Base-by-base conservation (phyloP, 106 monocot genomes). In the Gastrodia elata region DNA sequence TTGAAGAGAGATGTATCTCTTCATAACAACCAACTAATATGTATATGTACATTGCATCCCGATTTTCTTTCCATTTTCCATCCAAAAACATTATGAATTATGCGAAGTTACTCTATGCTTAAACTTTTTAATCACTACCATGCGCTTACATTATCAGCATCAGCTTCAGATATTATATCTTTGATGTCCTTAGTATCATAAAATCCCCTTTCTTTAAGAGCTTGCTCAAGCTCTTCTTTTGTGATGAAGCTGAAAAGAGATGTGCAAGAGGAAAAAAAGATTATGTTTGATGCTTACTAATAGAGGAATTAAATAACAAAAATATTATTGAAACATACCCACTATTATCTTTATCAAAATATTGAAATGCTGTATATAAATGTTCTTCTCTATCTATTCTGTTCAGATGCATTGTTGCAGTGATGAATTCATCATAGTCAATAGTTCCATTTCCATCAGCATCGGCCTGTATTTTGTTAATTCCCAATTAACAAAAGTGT, bases 361-460 rank as follows among this genome's bases (percentile, higher is more conserved):
- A 94, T 46, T 91, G 88, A 77, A 94, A 94, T 16, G 94, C 94
- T 11, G 94, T 91, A 75, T 84, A 94, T 14, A 94, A 65, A 72
- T 94, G 94, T 20, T 91, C 94, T 73, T 94, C 94, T 78, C 83
- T 84, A 72, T 94, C 94, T 88, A 94, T 86, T 75, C 86, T 84
- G 71, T 94, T 94, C 84, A 94, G 74, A 76, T 91, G 94, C 82
- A 94, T 80, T 6, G 91, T 94, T 28, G 94, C 94, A 34, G 94
- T 91, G 64, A 94, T 91, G 84, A 94, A 94, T 68, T 94, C 94
- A 7, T 94, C 91, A 41, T 94, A 94, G 65, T 94, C 94, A 35
- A 94, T 94, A 1, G 84, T 86, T n/a, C 94, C 94, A 74, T 94
- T 94, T 36, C 94, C 94, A 86, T 94, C 94, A 6, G 91, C 94